Evolutionary conservation across 305 asterid genomes (phyloP).

Genomic region (Ilex paraguariensis): DNA sequence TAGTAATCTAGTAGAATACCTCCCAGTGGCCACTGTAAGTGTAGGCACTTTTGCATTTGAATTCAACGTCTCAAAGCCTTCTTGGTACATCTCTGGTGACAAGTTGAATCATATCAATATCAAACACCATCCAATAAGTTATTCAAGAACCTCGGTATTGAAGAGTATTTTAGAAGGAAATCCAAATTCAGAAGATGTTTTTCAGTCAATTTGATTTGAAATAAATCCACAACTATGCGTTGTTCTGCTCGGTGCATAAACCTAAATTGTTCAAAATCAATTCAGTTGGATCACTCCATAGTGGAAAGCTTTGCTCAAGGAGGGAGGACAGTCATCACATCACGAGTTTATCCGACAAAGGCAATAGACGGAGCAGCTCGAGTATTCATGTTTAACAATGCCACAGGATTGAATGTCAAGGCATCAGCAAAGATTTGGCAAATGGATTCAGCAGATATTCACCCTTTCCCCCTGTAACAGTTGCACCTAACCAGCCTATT

Average conservation of each 20-base stretch:
- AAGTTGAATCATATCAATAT: too few relatives aligned
- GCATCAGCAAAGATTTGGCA: constrained; percentile 78
- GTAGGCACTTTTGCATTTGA: too few relatives aligned
- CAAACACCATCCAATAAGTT: too few relatives aligned
- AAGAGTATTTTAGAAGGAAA: too few relatives aligned
- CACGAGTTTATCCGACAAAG: constrained; percentile 80
- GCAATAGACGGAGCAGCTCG: constrained; percentile 54
- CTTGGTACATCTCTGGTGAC: too few relatives aligned
- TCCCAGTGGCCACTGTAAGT: too few relatives aligned
- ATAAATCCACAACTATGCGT: too few relatives aligned
- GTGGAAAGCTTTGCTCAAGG: constrained; percentile 95
- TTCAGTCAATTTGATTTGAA: too few relatives aligned
- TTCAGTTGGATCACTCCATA: constrained; percentile 85
- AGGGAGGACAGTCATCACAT: constrained; percentile 74
- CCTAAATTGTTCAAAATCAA: not conserved
- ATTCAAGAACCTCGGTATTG: too few relatives aligned
- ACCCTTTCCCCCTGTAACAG: constrained; percentile 24
- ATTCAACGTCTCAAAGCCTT: too few relatives aligned
- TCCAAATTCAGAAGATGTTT: too few relatives aligned
- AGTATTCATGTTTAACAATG: constrained; percentile 80
- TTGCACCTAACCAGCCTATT: not conserved
- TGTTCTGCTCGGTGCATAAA: not conserved
- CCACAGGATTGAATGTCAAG: constrained; percentile 52
- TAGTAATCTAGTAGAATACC: too few relatives aligned
- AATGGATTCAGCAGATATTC: constrained; percentile 60